Evolutionary conservation across 2,329 filamentous ascomycete genomes (phyloP).

Genomic region (Neonectria punicea): DNA sequence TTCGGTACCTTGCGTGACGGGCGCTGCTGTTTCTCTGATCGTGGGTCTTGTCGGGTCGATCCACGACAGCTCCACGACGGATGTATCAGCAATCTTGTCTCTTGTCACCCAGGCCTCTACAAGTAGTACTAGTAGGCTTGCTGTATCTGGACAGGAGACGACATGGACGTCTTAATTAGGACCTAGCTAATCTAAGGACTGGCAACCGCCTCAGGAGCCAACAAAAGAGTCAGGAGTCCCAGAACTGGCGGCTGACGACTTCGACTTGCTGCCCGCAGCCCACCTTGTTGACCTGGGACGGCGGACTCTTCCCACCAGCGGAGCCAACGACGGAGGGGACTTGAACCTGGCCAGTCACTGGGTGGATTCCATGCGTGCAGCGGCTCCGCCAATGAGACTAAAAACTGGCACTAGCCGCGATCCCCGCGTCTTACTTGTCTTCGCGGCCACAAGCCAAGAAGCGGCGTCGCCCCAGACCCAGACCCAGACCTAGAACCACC

Average conservation of each 20-base stretch:
- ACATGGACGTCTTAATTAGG: too few relatives aligned
- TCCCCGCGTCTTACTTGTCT: slow-evolving; percentile 43
- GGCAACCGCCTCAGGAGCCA: not conserved
- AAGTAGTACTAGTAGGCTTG: too few relatives aligned
- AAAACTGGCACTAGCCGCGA: slow-evolving; percentile 40
- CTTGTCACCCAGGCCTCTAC: not conserved
- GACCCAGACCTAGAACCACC: slow-evolving; percentile 5
- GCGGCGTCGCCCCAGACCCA: slow-evolving; percentile 8
- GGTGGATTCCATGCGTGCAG: slow-evolving; percentile 24
- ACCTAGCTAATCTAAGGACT: too few relatives aligned
- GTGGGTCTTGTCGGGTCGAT: not conserved
- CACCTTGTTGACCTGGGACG: slow-evolving; percentile 14
- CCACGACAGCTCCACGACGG: slow-evolving; percentile 4
- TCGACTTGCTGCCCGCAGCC: not conserved
- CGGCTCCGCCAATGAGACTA: slow-evolving; percentile 41
- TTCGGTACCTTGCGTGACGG: slow-evolving; percentile 4
- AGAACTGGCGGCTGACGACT: not conserved
- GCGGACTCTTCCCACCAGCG: slow-evolving; percentile 9
- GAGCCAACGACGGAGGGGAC: slow-evolving; percentile 21
- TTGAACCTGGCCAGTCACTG: slow-evolving; percentile 16
- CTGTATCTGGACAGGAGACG: not conserved
- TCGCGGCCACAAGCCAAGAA: slow-evolving; percentile 20
- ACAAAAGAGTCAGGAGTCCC: not conserved
- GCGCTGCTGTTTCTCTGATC: not conserved
- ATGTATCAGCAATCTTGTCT: slow-evolving; percentile 12